Percentiles rank a stretch among this genome's conserved stretches.
Evolutionary conservation across 192 early-diverging fungal species (phyloP).

Genomic region (Oehlia diaphana): DNA sequence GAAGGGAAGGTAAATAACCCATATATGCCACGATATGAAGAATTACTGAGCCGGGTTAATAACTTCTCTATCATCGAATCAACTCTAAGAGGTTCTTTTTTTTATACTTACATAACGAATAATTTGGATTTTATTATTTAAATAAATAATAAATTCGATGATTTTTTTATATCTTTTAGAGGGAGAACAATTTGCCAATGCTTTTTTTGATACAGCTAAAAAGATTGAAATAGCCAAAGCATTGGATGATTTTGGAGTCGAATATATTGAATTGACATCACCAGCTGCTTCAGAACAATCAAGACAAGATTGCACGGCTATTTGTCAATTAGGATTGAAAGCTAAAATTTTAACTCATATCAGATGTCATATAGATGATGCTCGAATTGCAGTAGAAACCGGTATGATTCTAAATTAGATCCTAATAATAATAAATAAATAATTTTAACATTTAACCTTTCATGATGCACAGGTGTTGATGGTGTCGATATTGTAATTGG

Average conservation of each 20-base stretch:
- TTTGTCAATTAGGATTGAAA: conserved; percentile 91
- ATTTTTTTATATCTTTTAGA: conserved; percentile 53
- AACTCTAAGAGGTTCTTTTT: conserved; percentile 78
- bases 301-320: conserved; percentile 87
- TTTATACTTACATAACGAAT: neutral
- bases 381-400: conserved; percentile 92
- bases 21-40: conserved; percentile 55
- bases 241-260: conserved; percentile 97
- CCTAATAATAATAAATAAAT: neutral
- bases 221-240: conserved; percentile 99
- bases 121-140: neutral
- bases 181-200: conserved; percentile 99
- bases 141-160: neutral
- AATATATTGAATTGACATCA: conserved; percentile 97
- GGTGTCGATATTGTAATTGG: conserved; percentile 98
- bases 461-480: conserved; percentile 64
- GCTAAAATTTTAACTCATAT: conserved; percentile 97
- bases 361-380: conserved; percentile 99
- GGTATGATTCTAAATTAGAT: conserved; percentile 32
- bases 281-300: conserved; percentile 97
- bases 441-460: neutral
- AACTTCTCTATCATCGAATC: conserved; percentile 98
- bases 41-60: conserved; percentile 78
- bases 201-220: conserved; percentile 96
- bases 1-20: conserved; percentile 23